A percentile compares a stretch with the other conserved stretches of the same genome.
These are phyloP conservation scores for Ophiostoma ulmi DNA, from an alignment of 2,329 filamentous ascomycete species.

Conservation along the genomic window DNA sequence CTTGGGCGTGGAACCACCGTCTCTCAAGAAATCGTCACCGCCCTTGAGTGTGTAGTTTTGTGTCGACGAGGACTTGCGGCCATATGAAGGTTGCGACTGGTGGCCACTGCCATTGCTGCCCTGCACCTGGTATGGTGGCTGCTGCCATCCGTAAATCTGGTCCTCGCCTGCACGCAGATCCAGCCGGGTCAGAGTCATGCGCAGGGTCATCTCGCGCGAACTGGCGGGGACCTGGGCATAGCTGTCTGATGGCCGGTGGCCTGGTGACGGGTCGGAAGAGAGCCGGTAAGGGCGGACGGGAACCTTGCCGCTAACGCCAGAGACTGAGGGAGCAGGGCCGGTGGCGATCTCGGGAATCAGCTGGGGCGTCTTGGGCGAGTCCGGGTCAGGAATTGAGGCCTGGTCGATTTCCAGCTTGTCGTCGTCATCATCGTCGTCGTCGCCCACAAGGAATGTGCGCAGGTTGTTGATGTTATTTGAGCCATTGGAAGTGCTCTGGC, in stretches of 20 bases:
- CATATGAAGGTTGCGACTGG: slow-evolving; percentile 24
- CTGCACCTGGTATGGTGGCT: slow-evolving; percentile 33
- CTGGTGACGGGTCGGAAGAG: slow-evolving; percentile 12
- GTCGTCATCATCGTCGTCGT: slow-evolving; percentile 39
- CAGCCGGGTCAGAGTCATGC: slow-evolving; percentile 88
- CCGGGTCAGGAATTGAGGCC: slow-evolving; percentile 51
- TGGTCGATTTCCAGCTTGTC: slow-evolving; percentile 54
- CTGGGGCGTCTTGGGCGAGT: slow-evolving; percentile 55
- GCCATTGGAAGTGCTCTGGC: slow-evolving; percentile 3
- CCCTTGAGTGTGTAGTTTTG: slow-evolving; percentile 30
- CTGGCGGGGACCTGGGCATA: slow-evolving; percentile 50
- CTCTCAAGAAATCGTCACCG: background rate
- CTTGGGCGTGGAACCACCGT: background rate
- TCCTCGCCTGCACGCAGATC: slow-evolving; percentile 75
- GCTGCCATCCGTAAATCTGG: slow-evolving; percentile 65
- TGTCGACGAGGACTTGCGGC: slow-evolving; percentile 27
- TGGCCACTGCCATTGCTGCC: slow-evolving; percentile 15
- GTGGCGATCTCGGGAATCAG: slow-evolving; percentile 37
- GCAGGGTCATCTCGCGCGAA: slow-evolving; percentile 86
- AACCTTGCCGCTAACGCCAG: background rate
- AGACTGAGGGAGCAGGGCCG: background rate
- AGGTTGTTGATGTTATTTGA: slow-evolving; percentile 39
- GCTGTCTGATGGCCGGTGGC: slow-evolving; percentile 35
- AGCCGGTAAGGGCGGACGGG: slow-evolving; percentile 27
- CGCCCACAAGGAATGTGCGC: slow-evolving; percentile 25